Conservation (phyloP, 2,329 filamentous ascomycete species). For the Xylariaceae sp. region DNA sequence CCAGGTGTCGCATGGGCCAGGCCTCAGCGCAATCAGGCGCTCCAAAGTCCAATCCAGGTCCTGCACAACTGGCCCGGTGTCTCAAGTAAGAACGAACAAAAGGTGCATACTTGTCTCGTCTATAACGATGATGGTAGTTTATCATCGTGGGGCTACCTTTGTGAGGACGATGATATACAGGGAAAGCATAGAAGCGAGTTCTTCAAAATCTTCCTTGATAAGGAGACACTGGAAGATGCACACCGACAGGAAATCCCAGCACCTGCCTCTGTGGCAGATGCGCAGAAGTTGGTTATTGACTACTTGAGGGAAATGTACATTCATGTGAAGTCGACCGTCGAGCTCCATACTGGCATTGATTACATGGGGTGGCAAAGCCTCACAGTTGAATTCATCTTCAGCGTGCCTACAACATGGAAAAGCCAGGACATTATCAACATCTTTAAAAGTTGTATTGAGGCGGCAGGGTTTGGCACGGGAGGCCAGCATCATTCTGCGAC, state of each 20-base stretch:
- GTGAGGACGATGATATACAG: constrained; percentile 50
- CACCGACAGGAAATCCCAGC: constrained; percentile 52
- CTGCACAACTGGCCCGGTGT: constrained; percentile 61
- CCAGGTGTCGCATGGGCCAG: constrained; percentile 45
- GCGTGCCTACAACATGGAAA: constrained; percentile 63
- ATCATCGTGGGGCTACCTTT: constrained; percentile 60
- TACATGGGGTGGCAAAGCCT: constrained; percentile 51
- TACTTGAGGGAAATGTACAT: constrained; percentile 56
- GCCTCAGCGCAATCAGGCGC: constrained; percentile 39
- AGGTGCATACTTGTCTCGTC: constrained; percentile 58
- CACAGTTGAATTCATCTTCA: constrained; percentile 60
- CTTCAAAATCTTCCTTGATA: constrained; percentile 63
- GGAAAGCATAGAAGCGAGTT: constrained; percentile 51
- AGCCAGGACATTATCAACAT: constrained; percentile 55
- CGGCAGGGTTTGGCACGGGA: constrained; percentile 56
- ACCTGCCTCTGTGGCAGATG: constrained; percentile 49
- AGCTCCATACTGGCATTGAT: constrained; percentile 46
- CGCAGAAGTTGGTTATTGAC: constrained; percentile 55
- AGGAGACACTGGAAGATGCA: constrained; percentile 49
- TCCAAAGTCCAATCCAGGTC: constrained; percentile 49
- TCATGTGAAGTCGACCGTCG: constrained; percentile 54
- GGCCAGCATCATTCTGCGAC: constrained; percentile 46
- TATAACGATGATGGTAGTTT: constrained; percentile 51
- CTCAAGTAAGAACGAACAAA: constrained; percentile 58
- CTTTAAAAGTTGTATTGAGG: constrained; percentile 54